Conservation (phyloP, 23 red algal genomes). For the Agarophyton chilense region DNA sequence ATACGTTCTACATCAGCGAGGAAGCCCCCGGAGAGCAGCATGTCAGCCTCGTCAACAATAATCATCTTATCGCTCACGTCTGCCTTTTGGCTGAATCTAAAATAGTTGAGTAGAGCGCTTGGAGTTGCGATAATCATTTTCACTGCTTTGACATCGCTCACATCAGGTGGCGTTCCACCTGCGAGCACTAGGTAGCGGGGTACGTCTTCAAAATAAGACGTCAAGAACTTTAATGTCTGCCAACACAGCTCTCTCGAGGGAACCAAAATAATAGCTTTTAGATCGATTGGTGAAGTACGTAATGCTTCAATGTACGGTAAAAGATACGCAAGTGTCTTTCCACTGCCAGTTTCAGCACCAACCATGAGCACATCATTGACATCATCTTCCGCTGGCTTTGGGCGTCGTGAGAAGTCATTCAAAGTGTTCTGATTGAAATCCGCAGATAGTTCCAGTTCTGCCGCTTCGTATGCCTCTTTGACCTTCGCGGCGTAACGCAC, state of each 20-base stretch:
- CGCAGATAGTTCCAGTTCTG: background rate
- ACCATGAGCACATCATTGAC: slow-evolving; percentile 78
- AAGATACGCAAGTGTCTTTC: slow-evolving; percentile 95
- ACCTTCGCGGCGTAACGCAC: slow-evolving; percentile 14
- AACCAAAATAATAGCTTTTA: slow-evolving; percentile 86
- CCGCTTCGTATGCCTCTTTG: slow-evolving; percentile 18
- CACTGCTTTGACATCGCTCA: slow-evolving; percentile 45
- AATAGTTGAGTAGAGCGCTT: slow-evolving; percentile 66
- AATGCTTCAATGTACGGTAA: slow-evolving; percentile 78
- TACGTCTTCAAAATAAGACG: slow-evolving; percentile 41
- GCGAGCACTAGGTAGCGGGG: slow-evolving; percentile 71
- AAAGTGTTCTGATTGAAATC: background rate
- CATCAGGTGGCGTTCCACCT: slow-evolving; percentile 62
- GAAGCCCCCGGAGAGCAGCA: slow-evolving; percentile 85
- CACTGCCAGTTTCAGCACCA: slow-evolving; percentile 90
- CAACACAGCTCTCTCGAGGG: slow-evolving; percentile 89
- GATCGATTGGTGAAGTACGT: slow-evolving; percentile 5
- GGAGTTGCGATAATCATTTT: slow-evolving; percentile 88
- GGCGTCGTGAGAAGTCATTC: background rate
- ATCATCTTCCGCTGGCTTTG: slow-evolving; percentile 36
- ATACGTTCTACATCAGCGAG: slow-evolving; percentile 60
- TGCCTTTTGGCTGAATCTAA: slow-evolving; percentile 43
- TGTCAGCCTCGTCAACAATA: slow-evolving; percentile 93
- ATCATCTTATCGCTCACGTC: slow-evolving; percentile 64
- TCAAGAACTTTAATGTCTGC: slow-evolving; percentile 68